A percentile compares a stretch with the other conserved stretches of the same genome.
These are phyloP conservation scores for Xylaria intraflava DNA, from an alignment of 495 filamentous ascomycete species.

Conservation along the genomic window DNA sequence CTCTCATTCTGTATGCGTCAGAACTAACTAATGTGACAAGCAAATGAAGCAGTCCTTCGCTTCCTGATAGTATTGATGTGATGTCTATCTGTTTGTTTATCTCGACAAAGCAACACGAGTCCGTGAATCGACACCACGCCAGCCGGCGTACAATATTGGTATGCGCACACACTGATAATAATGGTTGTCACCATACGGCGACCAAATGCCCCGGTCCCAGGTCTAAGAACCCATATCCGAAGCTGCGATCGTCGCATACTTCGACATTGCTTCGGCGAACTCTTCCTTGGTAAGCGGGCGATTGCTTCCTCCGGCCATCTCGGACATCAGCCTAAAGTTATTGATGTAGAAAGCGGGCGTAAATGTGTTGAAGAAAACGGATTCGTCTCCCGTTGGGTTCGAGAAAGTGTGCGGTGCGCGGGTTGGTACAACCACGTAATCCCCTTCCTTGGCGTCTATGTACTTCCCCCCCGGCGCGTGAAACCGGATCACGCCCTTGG, in stretches of 20 bases:
- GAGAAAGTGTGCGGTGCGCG: constrained; percentile 49
- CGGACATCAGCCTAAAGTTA: constrained; percentile 41
- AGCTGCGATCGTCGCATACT: constrained; percentile 37
- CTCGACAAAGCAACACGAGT: too few species aligned
- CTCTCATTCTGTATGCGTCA: too few species aligned
- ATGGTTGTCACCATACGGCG: too few species aligned
- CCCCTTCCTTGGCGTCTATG: constrained; percentile 41
- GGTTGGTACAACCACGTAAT: constrained; percentile 47
- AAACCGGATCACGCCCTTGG: constrained; percentile 35
- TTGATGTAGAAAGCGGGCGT: constrained; percentile 49
- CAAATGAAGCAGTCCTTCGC: too few species aligned
- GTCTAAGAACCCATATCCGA: neutral
- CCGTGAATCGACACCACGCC: too few species aligned
- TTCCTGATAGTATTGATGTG: too few species aligned
- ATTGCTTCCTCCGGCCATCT: constrained; percentile 24
- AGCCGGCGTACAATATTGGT: too few species aligned
- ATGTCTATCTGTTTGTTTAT: too few species aligned
- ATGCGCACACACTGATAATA: too few species aligned
- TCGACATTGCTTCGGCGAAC: constrained; percentile 35
- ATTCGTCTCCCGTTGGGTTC: constrained; percentile 47
- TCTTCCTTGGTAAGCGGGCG: constrained; percentile 31
- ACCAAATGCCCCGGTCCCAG: too few species aligned
- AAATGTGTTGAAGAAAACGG: constrained; percentile 50
- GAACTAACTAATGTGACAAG: too few species aligned
- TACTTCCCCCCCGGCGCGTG: constrained; percentile 36